These are phyloP conservation scores for Ophiostoma fasciatum DNA, from an alignment of 2,329 filamentous ascomycete species.

Conservation along the genomic window DNA sequence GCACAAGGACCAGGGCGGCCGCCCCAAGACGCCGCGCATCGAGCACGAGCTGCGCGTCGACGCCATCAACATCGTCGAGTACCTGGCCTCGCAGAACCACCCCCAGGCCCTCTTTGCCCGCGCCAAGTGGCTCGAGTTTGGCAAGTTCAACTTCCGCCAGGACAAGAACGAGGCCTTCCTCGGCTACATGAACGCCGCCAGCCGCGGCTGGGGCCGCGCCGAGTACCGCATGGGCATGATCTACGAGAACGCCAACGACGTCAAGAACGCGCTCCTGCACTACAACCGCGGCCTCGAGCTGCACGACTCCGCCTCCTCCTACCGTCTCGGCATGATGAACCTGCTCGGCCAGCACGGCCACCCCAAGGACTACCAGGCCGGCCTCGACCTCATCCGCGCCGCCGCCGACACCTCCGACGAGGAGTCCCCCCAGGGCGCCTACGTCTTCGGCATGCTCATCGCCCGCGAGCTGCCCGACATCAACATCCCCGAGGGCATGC, in stretches of 20 bases:
- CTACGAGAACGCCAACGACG: slow-evolving; percentile 88
- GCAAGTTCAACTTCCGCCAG: slow-evolving; percentile 77
- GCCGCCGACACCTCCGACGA: slow-evolving; percentile 84
- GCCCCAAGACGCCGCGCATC: slow-evolving; percentile 66
- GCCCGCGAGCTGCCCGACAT: slow-evolving; percentile 87
- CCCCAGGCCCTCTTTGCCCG: slow-evolving; percentile 89
- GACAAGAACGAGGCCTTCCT: slow-evolving; percentile 92
- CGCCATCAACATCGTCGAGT: slow-evolving; percentile 80
- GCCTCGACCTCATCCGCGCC: slow-evolving; percentile 66
- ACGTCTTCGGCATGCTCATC: slow-evolving; percentile 89
- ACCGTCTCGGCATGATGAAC: slow-evolving; percentile 94
- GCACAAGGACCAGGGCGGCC: slow-evolving; percentile 27
- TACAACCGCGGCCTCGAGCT: slow-evolving; percentile 69
- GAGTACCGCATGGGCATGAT: slow-evolving; percentile 98
- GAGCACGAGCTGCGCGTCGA: slow-evolving; percentile 82
- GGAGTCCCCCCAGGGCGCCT: slow-evolving; percentile 91
- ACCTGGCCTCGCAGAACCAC: slow-evolving; percentile 80
- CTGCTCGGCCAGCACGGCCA: slow-evolving; percentile 88
- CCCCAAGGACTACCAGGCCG: slow-evolving; percentile 61
- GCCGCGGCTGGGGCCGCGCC: slow-evolving; percentile 72
- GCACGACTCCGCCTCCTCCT: slow-evolving; percentile 73
- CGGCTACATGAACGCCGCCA: slow-evolving; percentile 69
- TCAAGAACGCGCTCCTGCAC: slow-evolving; percentile 77
- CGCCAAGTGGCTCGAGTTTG: slow-evolving; percentile 96
- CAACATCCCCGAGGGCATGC: slow-evolving; percentile 51